A percentile compares a stretch with the other conserved stretches of the same genome.
Evolutionary conservation across 202 grass and related monocot genomes (phyloP).

Genomic region (Elaeis oleifera): DNA sequence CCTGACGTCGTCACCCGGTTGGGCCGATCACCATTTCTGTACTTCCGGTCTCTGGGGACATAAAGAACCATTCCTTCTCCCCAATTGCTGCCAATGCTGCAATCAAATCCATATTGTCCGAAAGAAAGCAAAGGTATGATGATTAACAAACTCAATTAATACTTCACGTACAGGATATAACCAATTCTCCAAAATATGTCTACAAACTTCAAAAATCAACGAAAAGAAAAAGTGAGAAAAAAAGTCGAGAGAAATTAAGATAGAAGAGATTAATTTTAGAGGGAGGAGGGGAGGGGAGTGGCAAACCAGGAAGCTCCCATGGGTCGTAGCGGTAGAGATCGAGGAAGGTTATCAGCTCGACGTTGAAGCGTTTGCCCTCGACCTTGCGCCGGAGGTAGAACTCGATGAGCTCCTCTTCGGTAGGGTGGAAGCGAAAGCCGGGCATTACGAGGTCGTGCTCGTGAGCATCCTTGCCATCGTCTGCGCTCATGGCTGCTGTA

Average conservation of each 20-base stretch:
- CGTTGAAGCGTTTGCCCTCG: slow-evolving; percentile 82
- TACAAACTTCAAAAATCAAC: background rate
- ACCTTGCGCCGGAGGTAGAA: slow-evolving; percentile 96
- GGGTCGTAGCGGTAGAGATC: slow-evolving; percentile 95
- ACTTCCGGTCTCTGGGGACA: slow-evolving; percentile 87
- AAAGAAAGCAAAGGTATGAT: too few species aligned
- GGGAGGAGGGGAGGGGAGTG: background rate
- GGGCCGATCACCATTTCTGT: slow-evolving; percentile 74
- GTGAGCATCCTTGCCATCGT: slow-evolving; percentile 28
- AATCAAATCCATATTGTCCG: too few species aligned
- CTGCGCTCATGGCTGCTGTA: slow-evolving; percentile 17
- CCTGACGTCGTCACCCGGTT: slow-evolving; percentile 89
- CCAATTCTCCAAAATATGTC: too few species aligned
- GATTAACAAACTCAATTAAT: too few species aligned
- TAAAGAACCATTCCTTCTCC: slow-evolving; percentile 96
- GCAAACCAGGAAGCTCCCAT: slow-evolving; percentile 77
- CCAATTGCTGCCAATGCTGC: slow-evolving; percentile 61
- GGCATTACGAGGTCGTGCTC: slow-evolving; percentile 73
- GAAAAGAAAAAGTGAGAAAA: background rate
- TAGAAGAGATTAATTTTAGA: too few species aligned
- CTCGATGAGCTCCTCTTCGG: slow-evolving; percentile 94
- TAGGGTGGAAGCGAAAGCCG: slow-evolving; percentile 91
- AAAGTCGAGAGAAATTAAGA: background rate
- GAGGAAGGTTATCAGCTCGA: slow-evolving; percentile 76
- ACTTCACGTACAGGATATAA: too few species aligned